Conservation (phyloP, 345 rosid genomes). For the Populus tremula region DNA sequence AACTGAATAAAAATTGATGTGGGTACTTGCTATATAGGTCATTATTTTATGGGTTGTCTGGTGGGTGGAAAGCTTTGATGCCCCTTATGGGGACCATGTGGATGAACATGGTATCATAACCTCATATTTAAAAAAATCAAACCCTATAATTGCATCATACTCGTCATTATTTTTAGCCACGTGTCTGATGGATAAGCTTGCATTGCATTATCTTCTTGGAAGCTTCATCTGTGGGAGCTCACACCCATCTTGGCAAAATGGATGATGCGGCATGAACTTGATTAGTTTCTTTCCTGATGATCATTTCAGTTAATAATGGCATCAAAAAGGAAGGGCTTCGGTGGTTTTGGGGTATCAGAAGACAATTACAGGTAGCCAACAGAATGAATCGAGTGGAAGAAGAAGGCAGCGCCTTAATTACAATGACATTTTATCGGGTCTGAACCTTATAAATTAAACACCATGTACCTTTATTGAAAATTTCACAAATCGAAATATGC, state of each 20-base stretch:
- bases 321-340: slow-evolving; percentile 8
- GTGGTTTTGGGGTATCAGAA: neutral
- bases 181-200: slow-evolving; percentile 19
- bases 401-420: neutral
- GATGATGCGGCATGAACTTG: neutral
- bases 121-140: slow-evolving; percentile 3
- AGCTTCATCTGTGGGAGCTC: slow-evolving; percentile 18
- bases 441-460: neutral
- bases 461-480: neutral
- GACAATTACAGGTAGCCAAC: slow-evolving; percentile 6
- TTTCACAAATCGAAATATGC: neutral
- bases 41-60: slow-evolving; percentile 33
- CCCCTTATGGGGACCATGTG: slow-evolving; percentile 50
- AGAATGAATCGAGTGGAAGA: slow-evolving; percentile 1
- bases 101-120: slow-evolving; percentile 38
- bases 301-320: slow-evolving; percentile 14
- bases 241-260: neutral
- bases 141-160: slow-evolving; percentile 26
- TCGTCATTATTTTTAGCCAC: slow-evolving; percentile 14
- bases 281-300: slow-evolving; percentile 3
- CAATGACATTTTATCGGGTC: slow-evolving; percentile 13
- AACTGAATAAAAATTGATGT: slow-evolving; percentile 9
- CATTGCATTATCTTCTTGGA: slow-evolving; percentile 10
- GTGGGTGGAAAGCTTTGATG: slow-evolving; percentile 39
- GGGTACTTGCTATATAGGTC: slow-evolving; percentile 16